These are phyloP conservation scores for Diaporthe eres DNA, from an alignment of 2,329 filamentous ascomycete species.

Conservation along the genomic window DNA sequence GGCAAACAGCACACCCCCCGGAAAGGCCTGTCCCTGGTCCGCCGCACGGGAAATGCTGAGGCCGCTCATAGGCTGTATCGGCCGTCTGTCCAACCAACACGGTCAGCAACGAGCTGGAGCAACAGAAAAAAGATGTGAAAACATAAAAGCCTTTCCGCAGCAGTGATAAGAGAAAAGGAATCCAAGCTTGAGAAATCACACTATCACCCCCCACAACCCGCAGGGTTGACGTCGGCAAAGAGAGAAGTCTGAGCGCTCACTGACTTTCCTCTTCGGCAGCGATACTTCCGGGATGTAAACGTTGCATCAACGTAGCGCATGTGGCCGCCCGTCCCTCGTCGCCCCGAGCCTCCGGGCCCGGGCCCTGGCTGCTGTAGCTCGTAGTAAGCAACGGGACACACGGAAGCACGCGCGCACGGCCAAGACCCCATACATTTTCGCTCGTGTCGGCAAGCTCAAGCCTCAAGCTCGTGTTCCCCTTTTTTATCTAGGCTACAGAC, in stretches of 20 bases:
- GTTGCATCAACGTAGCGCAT: constrained; percentile 18
- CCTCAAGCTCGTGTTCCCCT: constrained; percentile 2
- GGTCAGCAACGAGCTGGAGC: neutral
- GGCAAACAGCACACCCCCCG: neutral
- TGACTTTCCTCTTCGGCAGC: neutral
- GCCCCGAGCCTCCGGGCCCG: constrained; percentile 17
- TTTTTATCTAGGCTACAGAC: neutral
- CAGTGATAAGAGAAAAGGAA: neutral
- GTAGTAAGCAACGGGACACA: neutral
- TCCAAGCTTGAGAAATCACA: neutral
- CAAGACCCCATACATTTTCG: neutral
- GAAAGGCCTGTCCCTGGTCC: neutral
- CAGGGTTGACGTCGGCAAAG: neutral
- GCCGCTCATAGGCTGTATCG: neutral
- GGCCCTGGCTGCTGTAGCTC: neutral
- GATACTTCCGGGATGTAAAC: neutral
- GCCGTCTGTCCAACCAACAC: neutral
- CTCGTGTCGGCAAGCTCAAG: neutral
- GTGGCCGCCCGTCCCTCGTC: constrained; percentile 8
- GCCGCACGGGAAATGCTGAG: neutral
- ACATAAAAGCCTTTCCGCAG: neutral
- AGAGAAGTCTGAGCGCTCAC: neutral
- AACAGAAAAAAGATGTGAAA: neutral
- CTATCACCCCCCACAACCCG: neutral
- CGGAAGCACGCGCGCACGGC: neutral